phyloP scores from a whole-genome alignment of 805 yeast species.

The Kuraishia ogatae region DNA sequence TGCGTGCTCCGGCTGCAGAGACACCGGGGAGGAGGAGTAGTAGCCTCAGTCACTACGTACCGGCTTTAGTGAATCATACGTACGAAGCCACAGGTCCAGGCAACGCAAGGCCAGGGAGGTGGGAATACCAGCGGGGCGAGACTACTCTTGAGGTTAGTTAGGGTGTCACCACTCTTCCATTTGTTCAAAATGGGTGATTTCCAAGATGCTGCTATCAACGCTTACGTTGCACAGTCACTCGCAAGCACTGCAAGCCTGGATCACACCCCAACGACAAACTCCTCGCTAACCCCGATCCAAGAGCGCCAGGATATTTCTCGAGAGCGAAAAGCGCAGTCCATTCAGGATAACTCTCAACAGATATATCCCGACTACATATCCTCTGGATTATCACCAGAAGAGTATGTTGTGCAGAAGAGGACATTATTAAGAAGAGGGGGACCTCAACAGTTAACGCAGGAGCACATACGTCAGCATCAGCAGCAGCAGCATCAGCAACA shows the following conservation, averaged over 20 bases:
- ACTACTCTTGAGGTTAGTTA: too few relatives aligned
- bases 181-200: background rate
- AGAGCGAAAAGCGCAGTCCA: background rate
- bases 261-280: background rate
- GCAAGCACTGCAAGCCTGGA: background rate
- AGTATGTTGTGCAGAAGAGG: background rate
- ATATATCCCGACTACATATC: background rate
- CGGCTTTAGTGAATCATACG: too few relatives aligned
- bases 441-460: background rate
- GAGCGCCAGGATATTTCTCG: background rate
- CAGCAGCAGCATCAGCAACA: background rate
- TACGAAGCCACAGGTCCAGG: too few relatives aligned
- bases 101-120: too few relatives aligned
- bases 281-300: background rate
- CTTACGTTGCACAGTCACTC: background rate
- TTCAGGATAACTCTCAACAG: background rate
- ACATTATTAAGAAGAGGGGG: background rate
- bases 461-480: background rate
- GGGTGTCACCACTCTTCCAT: too few relatives aligned
- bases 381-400: background rate
- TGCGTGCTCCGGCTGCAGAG: too few relatives aligned
- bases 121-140: too few relatives aligned
- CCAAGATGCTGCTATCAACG: background rate
- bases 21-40: too few relatives aligned
- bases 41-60: too few relatives aligned